Conservation (phyloP, 2,329 filamentous ascomycete species). For the Hypoxylon sp. region DNA sequence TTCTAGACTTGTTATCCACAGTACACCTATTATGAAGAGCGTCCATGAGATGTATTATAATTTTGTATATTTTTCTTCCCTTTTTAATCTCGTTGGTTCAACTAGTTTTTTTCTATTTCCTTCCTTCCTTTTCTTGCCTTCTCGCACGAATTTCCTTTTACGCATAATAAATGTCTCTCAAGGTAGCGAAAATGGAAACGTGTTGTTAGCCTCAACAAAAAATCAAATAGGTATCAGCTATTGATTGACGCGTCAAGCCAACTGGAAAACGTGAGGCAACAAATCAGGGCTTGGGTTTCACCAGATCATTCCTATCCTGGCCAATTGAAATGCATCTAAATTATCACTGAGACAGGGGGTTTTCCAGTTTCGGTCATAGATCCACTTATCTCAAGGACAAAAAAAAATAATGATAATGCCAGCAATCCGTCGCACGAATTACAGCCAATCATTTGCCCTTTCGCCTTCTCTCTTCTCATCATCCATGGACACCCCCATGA, state of each 20-base stretch:
- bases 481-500: slow-evolving; percentile 20
- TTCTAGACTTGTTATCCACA: slow-evolving; percentile 15
- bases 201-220: slow-evolving; percentile 43
- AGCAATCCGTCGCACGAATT: slow-evolving; percentile 38
- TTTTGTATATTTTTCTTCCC: slow-evolving; percentile 1
- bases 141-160: slow-evolving; percentile 16
- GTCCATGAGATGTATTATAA: neutral
- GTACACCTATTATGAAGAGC: slow-evolving; percentile 1
- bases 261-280: slow-evolving; percentile 46
- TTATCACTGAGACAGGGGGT: slow-evolving; percentile 29
- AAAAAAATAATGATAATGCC: slow-evolving; percentile 34
- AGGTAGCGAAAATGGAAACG: slow-evolving; percentile 31
- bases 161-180: slow-evolving; percentile 26
- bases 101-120: slow-evolving; percentile 1
- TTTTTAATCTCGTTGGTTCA: slow-evolving; percentile 5
- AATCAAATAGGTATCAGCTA: slow-evolving; percentile 33
- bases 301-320: slow-evolving; percentile 15
- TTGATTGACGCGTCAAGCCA: slow-evolving; percentile 41
- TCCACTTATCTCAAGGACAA: slow-evolving; percentile 14
- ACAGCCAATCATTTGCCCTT: slow-evolving; percentile 40
- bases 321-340: slow-evolving; percentile 42
- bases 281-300: slow-evolving; percentile 42
- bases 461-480: slow-evolving; percentile 30
- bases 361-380: slow-evolving; percentile 24
- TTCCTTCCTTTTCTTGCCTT: slow-evolving; percentile 1